Evolutionary conservation across 164 flowering plant species (phyloP), one percentile per base, ranked within the genome.

Genomic region (Magnolia sinica): DNA sequence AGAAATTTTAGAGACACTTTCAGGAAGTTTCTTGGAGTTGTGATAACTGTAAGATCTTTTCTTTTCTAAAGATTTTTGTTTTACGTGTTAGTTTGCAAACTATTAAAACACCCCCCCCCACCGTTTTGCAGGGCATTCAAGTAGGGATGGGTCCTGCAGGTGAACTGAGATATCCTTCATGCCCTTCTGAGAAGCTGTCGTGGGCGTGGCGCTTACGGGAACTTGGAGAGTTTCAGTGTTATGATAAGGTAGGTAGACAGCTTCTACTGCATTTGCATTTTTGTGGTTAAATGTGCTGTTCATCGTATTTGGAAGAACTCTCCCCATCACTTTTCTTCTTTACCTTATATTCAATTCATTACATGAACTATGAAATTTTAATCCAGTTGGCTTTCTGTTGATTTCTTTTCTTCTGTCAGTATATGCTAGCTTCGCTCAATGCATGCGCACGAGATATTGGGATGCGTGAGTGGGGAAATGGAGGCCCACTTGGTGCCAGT

Each of bases 121-220:
- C 20, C 55, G 4, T 78, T 78, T 75, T 81, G 70, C 81, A 91
- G 94, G 94, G 86, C 16, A 77, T 93, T 81, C 91, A 87, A 82
- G 85, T 93, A 51, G 92, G 97, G 27, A 86, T 93, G 88, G 97
- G 95, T 72, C 95, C 97, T 73, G 84, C 82, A 23, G 95, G 97
- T 75, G 97, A 93, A 79, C 79, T 93, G 61, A 85, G 92, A 78
- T 93, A 90, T 72, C 97, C 97, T 52, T 91, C 87, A 27, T 79
- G 77, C 80, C 89, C 88, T 68, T 71, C 85, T 45, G 80, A 81
- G 29, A 86, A 85, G 78, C 82, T 83, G 13, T 64, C 83, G 14
- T 71, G 87, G 83, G 76, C 81, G 64, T 83, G 86, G 87, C 80
- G 77, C 22, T 49, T 81, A 8, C 83, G 77, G 75, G 93, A 84